A percentile compares a stretch with the other conserved stretches of the same genome.
phyloP scores from a whole-genome alignment of 2,329 filamentous ascomycete genomes.

The Ceratocystiopsis minuta region DNA sequence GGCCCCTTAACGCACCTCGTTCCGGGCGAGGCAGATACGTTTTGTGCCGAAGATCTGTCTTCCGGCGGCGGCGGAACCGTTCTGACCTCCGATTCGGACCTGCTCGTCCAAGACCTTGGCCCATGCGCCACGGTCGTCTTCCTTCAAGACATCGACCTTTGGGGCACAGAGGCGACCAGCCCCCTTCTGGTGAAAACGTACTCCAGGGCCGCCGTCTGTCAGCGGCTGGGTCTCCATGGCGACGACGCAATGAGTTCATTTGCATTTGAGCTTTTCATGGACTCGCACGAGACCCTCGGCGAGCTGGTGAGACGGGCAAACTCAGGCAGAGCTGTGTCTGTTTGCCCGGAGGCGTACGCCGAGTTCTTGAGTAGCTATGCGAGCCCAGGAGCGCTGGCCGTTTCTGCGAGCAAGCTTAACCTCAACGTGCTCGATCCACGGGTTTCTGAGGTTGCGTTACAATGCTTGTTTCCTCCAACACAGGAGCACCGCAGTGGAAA shows the following conservation, averaged over 20 bases:
- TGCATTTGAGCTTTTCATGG: conserved; percentile 17
- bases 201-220: conserved; percentile 10
- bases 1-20: conserved; percentile 36
- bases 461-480: conserved; percentile 5
- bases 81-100: conserved; percentile 74
- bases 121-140: conserved; percentile 44
- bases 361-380: conserved; percentile 10
- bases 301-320: conserved; percentile 12
- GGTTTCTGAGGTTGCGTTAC: conserved; percentile 12
- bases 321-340: conserved; percentile 4
- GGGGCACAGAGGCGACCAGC: neutral
- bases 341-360: neutral
- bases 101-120: conserved; percentile 58
- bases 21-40: conserved; percentile 70
- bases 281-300: conserved; percentile 11
- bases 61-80: conserved; percentile 29
- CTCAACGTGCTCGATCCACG: conserved; percentile 13
- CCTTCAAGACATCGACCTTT: conserved; percentile 41
- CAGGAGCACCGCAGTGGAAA: too few relatives aligned
- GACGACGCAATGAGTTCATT: conserved; percentile 12
- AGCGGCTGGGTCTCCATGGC: conserved; percentile 11
- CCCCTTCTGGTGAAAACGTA: conserved; percentile 10
- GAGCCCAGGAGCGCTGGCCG: neutral
- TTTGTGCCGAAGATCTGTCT: conserved; percentile 51
- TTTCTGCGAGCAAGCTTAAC: neutral